Evolutionary conservation across 1,284 basidiomycete genomes (phyloP).

Genomic region (Leccinum pachyderme): DNA sequence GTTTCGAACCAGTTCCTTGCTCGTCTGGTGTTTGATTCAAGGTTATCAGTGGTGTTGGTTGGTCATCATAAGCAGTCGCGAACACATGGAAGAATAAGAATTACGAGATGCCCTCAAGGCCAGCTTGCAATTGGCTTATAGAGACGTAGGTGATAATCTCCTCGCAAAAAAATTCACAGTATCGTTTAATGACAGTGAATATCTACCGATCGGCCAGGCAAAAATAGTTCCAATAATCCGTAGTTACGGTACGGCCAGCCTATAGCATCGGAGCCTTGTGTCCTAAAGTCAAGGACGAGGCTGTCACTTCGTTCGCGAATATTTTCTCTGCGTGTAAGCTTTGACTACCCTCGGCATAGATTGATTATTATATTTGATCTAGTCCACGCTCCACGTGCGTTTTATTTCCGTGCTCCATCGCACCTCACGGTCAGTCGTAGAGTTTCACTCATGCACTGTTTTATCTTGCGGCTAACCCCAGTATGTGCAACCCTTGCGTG

Average conservation of each 20-base stretch:
- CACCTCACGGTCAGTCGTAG: background rate
- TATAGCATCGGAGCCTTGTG: slow-evolving; percentile 29
- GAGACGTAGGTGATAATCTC: background rate
- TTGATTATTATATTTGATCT: background rate
- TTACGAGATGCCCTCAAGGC: background rate
- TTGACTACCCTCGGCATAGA: background rate
- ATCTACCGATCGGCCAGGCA: background rate
- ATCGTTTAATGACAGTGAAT: background rate
- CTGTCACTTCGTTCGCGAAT: slow-evolving; percentile 30
- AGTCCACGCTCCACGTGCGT: background rate
- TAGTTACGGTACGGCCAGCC: slow-evolving; percentile 25
- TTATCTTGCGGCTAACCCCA: background rate
- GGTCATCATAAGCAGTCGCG: slow-evolving; percentile 18
- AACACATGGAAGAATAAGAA: too few relatives aligned
- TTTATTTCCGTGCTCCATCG: background rate
- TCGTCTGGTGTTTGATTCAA: slow-evolving; percentile 34
- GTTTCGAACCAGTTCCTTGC: slow-evolving; percentile 10
- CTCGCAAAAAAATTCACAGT: background rate
- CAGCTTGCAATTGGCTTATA: background rate
- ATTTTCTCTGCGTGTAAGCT: background rate
- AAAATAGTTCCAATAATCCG: slow-evolving; percentile 16
- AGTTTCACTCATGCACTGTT: background rate
- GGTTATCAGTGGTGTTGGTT: slow-evolving; percentile 40
- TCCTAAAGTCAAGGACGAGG: slow-evolving; percentile 36
- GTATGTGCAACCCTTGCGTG: background rate